These are phyloP conservation scores for Vaccinium macrocarpon DNA, from an alignment of 148 eudicot genomes.

Conservation along the genomic window DNA sequence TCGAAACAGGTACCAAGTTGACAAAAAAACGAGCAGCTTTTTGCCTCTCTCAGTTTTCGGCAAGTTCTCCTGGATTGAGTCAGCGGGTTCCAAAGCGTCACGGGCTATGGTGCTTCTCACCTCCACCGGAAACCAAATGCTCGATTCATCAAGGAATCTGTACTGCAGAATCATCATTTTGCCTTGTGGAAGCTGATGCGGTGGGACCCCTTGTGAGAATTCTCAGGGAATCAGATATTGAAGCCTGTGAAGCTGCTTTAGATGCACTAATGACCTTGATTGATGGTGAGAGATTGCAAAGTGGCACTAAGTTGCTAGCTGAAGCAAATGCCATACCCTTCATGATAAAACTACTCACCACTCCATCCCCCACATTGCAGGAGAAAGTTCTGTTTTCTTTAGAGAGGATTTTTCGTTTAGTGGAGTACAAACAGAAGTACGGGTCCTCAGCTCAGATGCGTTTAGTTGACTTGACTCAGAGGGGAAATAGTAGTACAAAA, in stretches of 20 bases:
- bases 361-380: conserved; percentile 32
- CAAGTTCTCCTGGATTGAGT: conserved; percentile 25
- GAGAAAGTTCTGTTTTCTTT: conserved; percentile 35
- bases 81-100: conserved; percentile 22
- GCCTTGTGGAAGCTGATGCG: conserved; percentile 38
- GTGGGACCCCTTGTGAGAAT: conserved; percentile 30
- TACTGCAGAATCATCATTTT: conserved; percentile 32
- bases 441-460: conserved; percentile 34
- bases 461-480: conserved; percentile 43
- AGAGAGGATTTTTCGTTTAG: conserved; percentile 30
- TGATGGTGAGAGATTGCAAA: conserved; percentile 31
- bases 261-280: conserved; percentile 41
- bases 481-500: conserved; percentile 30
- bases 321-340: conserved; percentile 34
- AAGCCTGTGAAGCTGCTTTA: conserved; percentile 39
- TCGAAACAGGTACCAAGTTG: conserved; percentile 33
- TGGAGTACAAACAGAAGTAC: conserved; percentile 34
- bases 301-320: conserved; percentile 37
- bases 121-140: conserved; percentile 25
- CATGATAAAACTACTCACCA: conserved; percentile 28
- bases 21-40: conserved; percentile 32
- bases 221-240: conserved; percentile 26
- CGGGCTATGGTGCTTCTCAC: conserved; percentile 37
- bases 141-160: conserved; percentile 38
- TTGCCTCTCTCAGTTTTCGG: conserved; percentile 32